Conservation (phyloP, 2,329 filamentous ascomycete species). For the Botrytis galanthina region DNA sequence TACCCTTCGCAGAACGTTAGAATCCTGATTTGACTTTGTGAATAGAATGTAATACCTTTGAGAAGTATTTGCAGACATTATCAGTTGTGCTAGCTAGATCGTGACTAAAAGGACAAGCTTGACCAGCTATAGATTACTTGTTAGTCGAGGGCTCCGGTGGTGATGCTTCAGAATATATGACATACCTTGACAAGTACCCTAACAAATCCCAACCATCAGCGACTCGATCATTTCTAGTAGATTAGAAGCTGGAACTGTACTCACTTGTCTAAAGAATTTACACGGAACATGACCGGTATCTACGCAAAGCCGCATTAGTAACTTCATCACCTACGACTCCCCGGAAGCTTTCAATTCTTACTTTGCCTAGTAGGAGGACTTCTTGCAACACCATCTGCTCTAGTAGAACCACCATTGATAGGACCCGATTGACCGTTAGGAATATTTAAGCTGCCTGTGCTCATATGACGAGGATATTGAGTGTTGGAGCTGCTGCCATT, state of each 20-base stretch:
- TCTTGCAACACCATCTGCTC: constrained; percentile 19
- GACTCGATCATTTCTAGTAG: neutral
- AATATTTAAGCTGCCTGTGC: constrained; percentile 20
- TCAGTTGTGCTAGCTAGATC: constrained; percentile 82
- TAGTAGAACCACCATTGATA: neutral
- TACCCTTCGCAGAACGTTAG: constrained; percentile 61
- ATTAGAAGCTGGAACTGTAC: neutral
- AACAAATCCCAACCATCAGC: neutral
- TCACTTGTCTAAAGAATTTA: constrained; percentile 23
- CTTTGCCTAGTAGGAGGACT: constrained; percentile 23
- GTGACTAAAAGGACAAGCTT: constrained; percentile 94
- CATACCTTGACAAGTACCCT: constrained; percentile 23
- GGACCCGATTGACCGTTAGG: constrained; percentile 16
- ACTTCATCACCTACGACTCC: neutral
- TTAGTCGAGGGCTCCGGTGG: constrained; percentile 48
- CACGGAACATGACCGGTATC: constrained; percentile 23
- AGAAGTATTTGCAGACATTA: constrained; percentile 97
- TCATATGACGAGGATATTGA: constrained; percentile 22
- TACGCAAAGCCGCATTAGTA: constrained; percentile 16
- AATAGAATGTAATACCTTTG: constrained; percentile 67
- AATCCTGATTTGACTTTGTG: neutral
- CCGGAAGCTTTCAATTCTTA: constrained; percentile 10
- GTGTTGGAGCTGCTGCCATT: constrained; percentile 19
- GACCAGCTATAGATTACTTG: constrained; percentile 59
- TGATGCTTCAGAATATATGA: neutral